Conservation (phyloP, 2,329 filamentous ascomycete species). For the Clonostachys chloroleuca region DNA sequence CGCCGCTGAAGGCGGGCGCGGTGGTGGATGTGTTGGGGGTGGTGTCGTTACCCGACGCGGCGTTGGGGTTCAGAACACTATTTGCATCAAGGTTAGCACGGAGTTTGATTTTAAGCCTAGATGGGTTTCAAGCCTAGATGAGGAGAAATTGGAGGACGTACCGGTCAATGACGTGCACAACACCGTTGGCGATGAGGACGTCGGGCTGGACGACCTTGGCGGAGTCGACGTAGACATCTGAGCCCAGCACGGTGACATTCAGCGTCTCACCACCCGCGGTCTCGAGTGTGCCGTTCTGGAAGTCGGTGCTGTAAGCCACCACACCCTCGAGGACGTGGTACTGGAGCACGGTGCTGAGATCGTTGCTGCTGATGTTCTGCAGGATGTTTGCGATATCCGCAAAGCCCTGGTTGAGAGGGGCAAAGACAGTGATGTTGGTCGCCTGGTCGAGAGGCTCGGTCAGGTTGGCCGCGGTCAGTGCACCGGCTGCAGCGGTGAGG, state of each 20-base stretch:
- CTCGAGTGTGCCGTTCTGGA: constrained; percentile 16
- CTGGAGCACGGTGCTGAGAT: constrained; percentile 16
- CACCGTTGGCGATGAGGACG: constrained; percentile 20
- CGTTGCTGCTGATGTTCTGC: constrained; percentile 10
- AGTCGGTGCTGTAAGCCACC: constrained; percentile 17
- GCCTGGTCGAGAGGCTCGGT: constrained; percentile 11
- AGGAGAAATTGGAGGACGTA: constrained; percentile 5
- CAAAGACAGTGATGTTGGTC: constrained; percentile 21
- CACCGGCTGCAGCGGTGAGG: constrained; percentile 14
- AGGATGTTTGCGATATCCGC: constrained; percentile 18
- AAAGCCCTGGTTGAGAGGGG: constrained; percentile 18
- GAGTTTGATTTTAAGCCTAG: neutral
- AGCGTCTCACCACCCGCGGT: constrained; percentile 13
- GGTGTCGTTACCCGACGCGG: constrained; percentile 12
- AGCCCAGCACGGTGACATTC: constrained; percentile 20
- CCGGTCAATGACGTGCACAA: constrained; percentile 24
- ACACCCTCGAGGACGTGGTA: constrained; percentile 20
- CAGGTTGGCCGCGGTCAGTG: constrained; percentile 11
- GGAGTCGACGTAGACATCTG: constrained; percentile 20
- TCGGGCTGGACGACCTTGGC: constrained; percentile 22
- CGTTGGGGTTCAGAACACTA: constrained; percentile 36
- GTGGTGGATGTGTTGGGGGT: constrained; percentile 35
- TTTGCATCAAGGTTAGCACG: neutral
- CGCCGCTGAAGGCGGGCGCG: constrained; percentile 46
- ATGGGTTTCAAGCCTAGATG: neutral